Evolutionary conservation across 768 basidiomycete genomes (phyloP).

Genomic region (Cyathus striatus): DNA sequence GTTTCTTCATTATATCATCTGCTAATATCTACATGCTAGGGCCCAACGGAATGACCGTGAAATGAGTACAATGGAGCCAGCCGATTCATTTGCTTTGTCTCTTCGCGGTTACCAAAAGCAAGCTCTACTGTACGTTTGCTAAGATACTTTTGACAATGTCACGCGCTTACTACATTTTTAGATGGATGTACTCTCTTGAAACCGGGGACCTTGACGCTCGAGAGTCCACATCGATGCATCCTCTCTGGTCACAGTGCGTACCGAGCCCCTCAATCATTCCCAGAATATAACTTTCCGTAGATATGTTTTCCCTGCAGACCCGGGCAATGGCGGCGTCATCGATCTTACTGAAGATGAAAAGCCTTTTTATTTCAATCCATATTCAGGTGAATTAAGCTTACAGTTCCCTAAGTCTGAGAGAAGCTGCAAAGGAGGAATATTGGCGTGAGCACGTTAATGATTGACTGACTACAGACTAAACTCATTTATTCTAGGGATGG

Average conservation of each 20-base stretch:
- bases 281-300: slow-evolving; percentile 30
- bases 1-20: background rate
- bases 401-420: slow-evolving; percentile 79
- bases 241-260: slow-evolving; percentile 87
- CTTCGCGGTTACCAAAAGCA: slow-evolving; percentile 92
- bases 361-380: slow-evolving; percentile 85
- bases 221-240: slow-evolving; percentile 76
- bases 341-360: slow-evolving; percentile 80
- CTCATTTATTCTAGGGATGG: slow-evolving; percentile 13
- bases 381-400: slow-evolving; percentile 85
- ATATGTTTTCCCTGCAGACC: slow-evolving; percentile 68
- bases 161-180: slow-evolving; percentile 15
- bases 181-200: slow-evolving; percentile 93
- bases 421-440: slow-evolving; percentile 79
- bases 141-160: background rate
- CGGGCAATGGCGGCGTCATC: slow-evolving; percentile 48
- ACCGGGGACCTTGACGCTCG: slow-evolving; percentile 66
- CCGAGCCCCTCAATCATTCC: slow-evolving; percentile 1
- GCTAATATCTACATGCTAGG: slow-evolving; percentile 31
- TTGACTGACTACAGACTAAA: background rate
- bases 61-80: slow-evolving; percentile 80
- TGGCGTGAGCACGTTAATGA: slow-evolving; percentile 56
- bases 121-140: slow-evolving; percentile 58
- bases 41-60: slow-evolving; percentile 77
- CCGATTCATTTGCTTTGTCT: slow-evolving; percentile 66